Base-by-base conservation (phyloP, 2,329 filamentous ascomycete species). In the Trichophyton rubrum region DNA sequence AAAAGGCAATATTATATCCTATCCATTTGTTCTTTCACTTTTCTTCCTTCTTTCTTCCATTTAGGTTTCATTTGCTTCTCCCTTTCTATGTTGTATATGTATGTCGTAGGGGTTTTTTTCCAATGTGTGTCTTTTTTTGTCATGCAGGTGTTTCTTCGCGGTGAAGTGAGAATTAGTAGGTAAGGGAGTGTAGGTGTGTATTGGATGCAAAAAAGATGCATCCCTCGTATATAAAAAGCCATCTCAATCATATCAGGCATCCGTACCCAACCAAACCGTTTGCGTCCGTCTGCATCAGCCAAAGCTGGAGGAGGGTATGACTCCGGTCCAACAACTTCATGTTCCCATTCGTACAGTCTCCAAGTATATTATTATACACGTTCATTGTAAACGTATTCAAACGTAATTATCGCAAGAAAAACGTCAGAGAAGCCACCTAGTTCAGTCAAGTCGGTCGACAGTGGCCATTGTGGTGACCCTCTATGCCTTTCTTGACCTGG, bases 401-500 rank as follows among this genome's bases (percentile, higher is more conserved):
- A 33, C 33, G 27, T 30, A 55, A 24, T 47, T 20, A 38, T 38
- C 33, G 11, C 40, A 51, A 51, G 24, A 27, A 13, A 51, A 51
- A 51, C 22, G 22, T 51, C 45, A 51, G 13, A 17, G 45, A 13
- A 51, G 45, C 45, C 45, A 11, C 45, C 45, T 22, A 22, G 45
- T 51, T 24, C 20, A 51, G 45, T 51, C 45, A 24, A 38, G 33
- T 38, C 33, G 11, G 33, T 13, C 33, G 33, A 38, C 33, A 13
- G 9, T 38, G 33, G 22, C n/a, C 7, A 22, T 24, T 27, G 30
- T 35, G 11, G 8, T 11, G 43, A 17, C 9, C n/a, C 1, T 63
- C 69, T 77, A 78, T 60, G 76, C 76, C 69, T 78, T 78, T 67
- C 76, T 73, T 33, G 76, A 78, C 62, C 76, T 72, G 38, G 76